These are phyloP conservation scores for Xylaria acuta DNA, from an alignment of 495 filamentous ascomycete species.

Conservation along the genomic window DNA sequence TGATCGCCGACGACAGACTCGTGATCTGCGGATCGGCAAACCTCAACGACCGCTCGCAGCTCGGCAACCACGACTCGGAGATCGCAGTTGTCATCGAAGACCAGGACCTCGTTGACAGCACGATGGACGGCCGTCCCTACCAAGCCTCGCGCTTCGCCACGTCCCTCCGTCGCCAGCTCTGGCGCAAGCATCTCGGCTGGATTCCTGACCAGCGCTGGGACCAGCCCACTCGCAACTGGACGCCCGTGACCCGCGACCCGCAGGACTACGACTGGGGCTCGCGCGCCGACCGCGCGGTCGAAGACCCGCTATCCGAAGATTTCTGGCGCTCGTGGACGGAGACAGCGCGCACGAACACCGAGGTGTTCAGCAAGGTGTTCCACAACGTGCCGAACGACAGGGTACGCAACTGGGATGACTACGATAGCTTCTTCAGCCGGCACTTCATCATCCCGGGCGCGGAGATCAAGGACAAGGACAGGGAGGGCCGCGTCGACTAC, in stretches of 20 bases:
- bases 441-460: slow-evolving; percentile 68
- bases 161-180: slow-evolving; percentile 82
- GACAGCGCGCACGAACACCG: slow-evolving; percentile 79
- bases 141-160: slow-evolving; percentile 80
- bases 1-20: slow-evolving; percentile 88
- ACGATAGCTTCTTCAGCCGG: slow-evolving; percentile 78
- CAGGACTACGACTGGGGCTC: slow-evolving; percentile 87
- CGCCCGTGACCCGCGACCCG: slow-evolving; percentile 69
- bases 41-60: slow-evolving; percentile 91
- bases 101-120: slow-evolving; percentile 67
- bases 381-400: slow-evolving; percentile 84
- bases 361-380: slow-evolving; percentile 85
- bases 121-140: slow-evolving; percentile 75
- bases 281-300: slow-evolving; percentile 72
- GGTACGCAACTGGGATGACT: slow-evolving; percentile 82
- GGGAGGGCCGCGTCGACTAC: slow-evolving; percentile 62
- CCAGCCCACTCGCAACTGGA: slow-evolving; percentile 71
- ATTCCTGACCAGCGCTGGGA: slow-evolving; percentile 72
- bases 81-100: slow-evolving; percentile 86
- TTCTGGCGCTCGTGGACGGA: slow-evolving; percentile 75
- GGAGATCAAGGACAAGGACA: slow-evolving; percentile 40
- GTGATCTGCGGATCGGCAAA: slow-evolving; percentile 95
- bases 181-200: slow-evolving; percentile 90
- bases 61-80: slow-evolving; percentile 85
- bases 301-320: slow-evolving; percentile 72